Conservation (phyloP, 2,329 filamentous ascomycete species). For the Ilyonectria destructans region DNA sequence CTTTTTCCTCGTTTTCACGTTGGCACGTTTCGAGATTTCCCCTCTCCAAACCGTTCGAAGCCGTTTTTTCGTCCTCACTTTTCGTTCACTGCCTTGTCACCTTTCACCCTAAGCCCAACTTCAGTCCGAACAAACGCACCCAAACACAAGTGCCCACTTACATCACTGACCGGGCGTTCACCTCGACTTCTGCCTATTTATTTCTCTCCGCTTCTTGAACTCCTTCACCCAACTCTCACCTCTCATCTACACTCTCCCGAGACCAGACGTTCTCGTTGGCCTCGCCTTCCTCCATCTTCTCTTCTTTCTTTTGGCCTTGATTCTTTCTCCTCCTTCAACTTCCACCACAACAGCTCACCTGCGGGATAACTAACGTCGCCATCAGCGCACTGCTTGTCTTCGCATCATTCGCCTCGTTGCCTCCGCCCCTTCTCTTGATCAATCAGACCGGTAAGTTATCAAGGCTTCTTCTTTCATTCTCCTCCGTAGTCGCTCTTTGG, state of each 20-base stretch:
- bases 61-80: constrained; percentile 8
- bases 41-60: constrained; percentile 28
- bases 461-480: not conserved
- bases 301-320: not conserved
- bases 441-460: not conserved
- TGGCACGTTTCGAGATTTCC: not conserved
- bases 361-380: not conserved
- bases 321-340: not conserved
- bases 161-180: constrained; percentile 1
- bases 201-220: constrained; percentile 11
- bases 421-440: not conserved
- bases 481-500: not conserved
- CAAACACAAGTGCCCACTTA: not conserved
- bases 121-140: not conserved
- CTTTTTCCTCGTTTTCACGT: constrained; percentile 5
- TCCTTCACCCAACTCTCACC: not conserved
- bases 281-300: not conserved
- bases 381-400: not conserved
- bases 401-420: not conserved
- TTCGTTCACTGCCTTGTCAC: constrained; percentile 14
- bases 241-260: not conserved
- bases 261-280: not conserved
- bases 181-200: constrained; percentile 20
- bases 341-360: not conserved
- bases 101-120: not conserved